phyloP scores from a whole-genome alignment of 306 rosid species.

The Rosa lucieae region DNA sequence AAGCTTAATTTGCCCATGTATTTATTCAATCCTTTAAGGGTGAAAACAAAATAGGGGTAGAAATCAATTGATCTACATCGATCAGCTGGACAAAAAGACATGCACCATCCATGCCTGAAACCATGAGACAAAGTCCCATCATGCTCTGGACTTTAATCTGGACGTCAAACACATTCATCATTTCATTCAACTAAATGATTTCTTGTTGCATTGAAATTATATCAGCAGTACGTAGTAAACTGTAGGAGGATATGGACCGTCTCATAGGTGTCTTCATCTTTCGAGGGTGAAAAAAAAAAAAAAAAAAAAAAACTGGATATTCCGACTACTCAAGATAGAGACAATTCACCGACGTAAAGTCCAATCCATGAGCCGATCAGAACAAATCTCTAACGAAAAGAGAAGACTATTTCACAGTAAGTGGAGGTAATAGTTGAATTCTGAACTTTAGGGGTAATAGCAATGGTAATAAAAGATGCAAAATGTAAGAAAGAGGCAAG shows the following conservation, averaged over 20 bases:
- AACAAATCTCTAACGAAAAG: not conserved
- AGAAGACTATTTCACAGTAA: not conserved
- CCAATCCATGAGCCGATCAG: not conserved
- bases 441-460: not conserved
- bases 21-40: not conserved
- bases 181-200: not conserved
- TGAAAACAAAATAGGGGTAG: not conserved
- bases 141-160: not conserved
- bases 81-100: not conserved
- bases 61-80: not conserved
- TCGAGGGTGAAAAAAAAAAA: not conserved
- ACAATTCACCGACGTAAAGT: not conserved
- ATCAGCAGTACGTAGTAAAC: not conserved
- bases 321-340: not conserved
- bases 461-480: not conserved
- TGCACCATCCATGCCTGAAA: not conserved
- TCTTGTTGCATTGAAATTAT: not conserved
- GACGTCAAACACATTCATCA: not conserved
- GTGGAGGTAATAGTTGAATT: not conserved
- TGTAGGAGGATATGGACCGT: not conserved
- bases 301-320: not conserved
- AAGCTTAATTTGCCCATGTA: not conserved
- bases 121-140: not conserved
- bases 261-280: not conserved
- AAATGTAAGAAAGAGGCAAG: constrained; percentile 6